Percentiles rank a stretch among this genome's conserved stretches.
Evolutionary conservation across 306 rosid species (phyloP).

Genomic region (Herpetospermum pedunculosum): DNA sequence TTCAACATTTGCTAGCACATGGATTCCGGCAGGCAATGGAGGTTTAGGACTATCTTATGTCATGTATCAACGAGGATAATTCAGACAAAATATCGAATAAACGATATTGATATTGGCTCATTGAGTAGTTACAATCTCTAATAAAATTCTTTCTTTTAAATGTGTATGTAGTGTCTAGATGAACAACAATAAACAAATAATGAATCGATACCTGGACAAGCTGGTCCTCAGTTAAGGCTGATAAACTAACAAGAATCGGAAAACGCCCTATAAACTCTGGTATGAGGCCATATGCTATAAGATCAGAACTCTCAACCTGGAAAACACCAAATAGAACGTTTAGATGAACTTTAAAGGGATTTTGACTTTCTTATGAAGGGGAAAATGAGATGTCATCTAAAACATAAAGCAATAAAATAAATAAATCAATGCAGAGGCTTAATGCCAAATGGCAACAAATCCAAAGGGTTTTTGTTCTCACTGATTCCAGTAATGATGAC

Average conservation of each 20-base stretch:
- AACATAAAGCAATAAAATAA: neutral
- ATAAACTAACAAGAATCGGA: slow-evolving; percentile 81
- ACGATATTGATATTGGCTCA: neutral
- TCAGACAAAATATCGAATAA: neutral
- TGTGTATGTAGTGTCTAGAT: neutral
- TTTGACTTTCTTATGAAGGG: neutral
- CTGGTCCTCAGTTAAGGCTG: slow-evolving; percentile 87
- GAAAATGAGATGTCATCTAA: neutral
- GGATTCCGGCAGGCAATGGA: neutral
- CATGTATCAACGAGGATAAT: neutral
- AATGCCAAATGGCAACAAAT: slow-evolving; percentile 7
- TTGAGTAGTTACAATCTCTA: neutral
- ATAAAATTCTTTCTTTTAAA: neutral
- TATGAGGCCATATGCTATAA: slow-evolving; percentile 88
- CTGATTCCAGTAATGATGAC: slow-evolving; percentile 81
- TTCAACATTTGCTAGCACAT: neutral
- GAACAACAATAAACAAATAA: neutral
- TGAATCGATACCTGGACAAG: slow-evolving; percentile 63
- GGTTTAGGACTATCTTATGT: neutral
- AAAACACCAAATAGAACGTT: slow-evolving; percentile 13
- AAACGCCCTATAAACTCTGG: slow-evolving; percentile 98
- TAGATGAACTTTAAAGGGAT: neutral
- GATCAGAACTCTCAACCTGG: slow-evolving; percentile 97
- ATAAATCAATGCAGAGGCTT: neutral
- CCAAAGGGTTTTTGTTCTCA: slow-evolving; percentile 25